phyloP scores from a whole-genome alignment of 2,329 filamentous ascomycete species.

The Exophiala sideris region DNA sequence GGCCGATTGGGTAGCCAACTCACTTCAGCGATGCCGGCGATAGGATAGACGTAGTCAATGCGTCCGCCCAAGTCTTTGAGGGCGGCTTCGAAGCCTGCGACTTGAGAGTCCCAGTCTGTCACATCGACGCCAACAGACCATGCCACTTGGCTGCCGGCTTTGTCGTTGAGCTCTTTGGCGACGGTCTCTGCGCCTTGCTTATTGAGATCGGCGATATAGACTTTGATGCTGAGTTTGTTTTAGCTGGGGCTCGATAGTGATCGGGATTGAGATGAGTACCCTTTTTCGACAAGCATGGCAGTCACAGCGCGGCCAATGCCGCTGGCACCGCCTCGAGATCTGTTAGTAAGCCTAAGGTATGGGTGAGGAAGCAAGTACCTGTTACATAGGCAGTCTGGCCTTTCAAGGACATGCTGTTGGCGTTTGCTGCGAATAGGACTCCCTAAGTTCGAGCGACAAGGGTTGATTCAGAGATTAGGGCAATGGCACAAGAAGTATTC shows the following conservation, averaged over 20 bases:
- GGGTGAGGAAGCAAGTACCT: neutral
- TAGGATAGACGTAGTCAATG: constrained; percentile 40
- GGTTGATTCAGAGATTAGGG: too few relatives aligned
- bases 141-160: neutral
- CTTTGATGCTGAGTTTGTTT: neutral
- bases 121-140: constrained; percentile 4
- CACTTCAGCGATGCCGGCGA: constrained; percentile 41
- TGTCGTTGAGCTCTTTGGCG: neutral
- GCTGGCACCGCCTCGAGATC: neutral
- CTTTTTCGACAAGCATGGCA: neutral
- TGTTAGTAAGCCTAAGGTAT: neutral
- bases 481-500: too few relatives aligned
- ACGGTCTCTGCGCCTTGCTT: neutral
- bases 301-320: neutral
- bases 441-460: too few relatives aligned
- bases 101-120: constrained; percentile 20
- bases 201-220: neutral
- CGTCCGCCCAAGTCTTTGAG: constrained; percentile 31
- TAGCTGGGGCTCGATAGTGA: neutral
- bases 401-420: neutral
- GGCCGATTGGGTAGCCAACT: constrained; percentile 31
- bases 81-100: constrained; percentile 34
- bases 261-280: neutral
- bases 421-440: too few relatives aligned
- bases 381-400: constrained; percentile 1